Evolutionary conservation across 768 basidiomycete species (phyloP).

Genomic region (Phaeotremella fagi): DNA sequence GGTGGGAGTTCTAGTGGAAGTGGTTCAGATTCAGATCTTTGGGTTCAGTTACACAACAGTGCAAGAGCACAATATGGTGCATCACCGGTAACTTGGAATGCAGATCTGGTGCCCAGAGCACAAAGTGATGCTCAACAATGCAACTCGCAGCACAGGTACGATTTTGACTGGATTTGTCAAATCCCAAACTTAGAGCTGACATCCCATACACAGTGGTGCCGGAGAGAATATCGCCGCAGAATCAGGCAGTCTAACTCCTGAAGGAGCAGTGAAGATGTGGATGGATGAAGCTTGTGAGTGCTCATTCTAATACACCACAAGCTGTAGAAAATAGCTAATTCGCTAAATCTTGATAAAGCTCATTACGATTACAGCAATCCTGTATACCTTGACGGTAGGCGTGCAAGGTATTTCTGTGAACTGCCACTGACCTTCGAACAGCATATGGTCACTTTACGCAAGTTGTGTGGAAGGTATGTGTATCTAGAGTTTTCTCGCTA

Average conservation of each 20-base stretch:
- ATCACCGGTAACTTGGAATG: not conserved
- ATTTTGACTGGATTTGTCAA: too few species aligned
- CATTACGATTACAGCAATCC: constrained; percentile 8
- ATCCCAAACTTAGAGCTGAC: not conserved
- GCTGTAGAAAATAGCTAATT: not conserved
- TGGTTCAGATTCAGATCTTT: too few species aligned
- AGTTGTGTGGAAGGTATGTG: constrained; percentile 17
- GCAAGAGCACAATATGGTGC: constrained; percentile 6
- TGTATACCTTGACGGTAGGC: not conserved
- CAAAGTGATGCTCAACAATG: constrained; percentile 8
- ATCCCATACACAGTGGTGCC: constrained; percentile 4
- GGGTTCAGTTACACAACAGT: constrained; percentile 9
- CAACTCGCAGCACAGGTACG: not conserved
- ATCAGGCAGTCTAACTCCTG: constrained; percentile 5
- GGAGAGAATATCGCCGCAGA: constrained; percentile 15
- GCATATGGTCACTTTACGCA: constrained; percentile 18
- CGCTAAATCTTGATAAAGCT: not conserved
- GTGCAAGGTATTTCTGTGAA: too few species aligned
- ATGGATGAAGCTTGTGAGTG: constrained; percentile 8
- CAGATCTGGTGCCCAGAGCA: constrained; percentile 3
- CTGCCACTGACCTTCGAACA: not conserved
- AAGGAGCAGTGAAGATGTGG: constrained; percentile 12
- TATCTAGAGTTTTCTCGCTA: not conserved
- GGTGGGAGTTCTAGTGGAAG: too few species aligned
- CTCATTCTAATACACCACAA: not conserved